Evolutionary conservation across 495 filamentous ascomycete species (phyloP).

Genomic region (Ramalina intermedia): DNA sequence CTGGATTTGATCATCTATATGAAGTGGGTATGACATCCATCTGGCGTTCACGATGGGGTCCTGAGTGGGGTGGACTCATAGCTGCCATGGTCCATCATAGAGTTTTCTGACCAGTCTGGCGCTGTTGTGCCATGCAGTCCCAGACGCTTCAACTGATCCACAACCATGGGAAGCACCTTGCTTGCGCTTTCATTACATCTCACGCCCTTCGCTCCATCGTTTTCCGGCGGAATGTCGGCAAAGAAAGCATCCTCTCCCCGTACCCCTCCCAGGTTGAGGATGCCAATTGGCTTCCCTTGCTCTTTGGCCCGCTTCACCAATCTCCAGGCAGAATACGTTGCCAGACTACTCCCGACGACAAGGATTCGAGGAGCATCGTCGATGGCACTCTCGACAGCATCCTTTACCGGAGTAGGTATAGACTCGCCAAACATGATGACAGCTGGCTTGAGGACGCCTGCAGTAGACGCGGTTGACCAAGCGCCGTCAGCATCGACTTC

Average conservation of each 20-base stretch:
- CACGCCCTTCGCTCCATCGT: constrained; percentile 32
- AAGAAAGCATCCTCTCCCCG: constrained; percentile 65
- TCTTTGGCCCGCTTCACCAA: constrained; percentile 71
- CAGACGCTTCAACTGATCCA: constrained; percentile 17
- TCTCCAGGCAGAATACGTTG: constrained; percentile 90
- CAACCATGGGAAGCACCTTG: constrained; percentile 37
- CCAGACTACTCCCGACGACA: constrained; percentile 75
- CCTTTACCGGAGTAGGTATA: constrained; percentile 51
- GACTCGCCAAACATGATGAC: constrained; percentile 95
- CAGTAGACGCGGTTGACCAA: constrained; percentile 51
- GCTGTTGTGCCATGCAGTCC: background rate
- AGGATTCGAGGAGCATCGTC: constrained; percentile 60
- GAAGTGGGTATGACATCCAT: no score
- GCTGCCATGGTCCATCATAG: background rate
- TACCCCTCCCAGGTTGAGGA: constrained; percentile 73
- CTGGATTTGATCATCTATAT: no score
- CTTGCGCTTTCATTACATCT: constrained; percentile 40
- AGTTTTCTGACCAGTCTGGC: background rate
- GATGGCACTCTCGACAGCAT: constrained; percentile 63
- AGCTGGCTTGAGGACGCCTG: constrained; percentile 75
- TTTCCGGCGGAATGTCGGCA: constrained; percentile 29
- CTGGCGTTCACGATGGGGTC: background rate
- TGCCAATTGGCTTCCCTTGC: constrained; percentile 67
- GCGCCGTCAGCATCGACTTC: constrained; percentile 71
- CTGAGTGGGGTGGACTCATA: constrained; percentile 3